phyloP scores from a whole-genome alignment of 306 rosid species.

The Sindora glabra region DNA sequence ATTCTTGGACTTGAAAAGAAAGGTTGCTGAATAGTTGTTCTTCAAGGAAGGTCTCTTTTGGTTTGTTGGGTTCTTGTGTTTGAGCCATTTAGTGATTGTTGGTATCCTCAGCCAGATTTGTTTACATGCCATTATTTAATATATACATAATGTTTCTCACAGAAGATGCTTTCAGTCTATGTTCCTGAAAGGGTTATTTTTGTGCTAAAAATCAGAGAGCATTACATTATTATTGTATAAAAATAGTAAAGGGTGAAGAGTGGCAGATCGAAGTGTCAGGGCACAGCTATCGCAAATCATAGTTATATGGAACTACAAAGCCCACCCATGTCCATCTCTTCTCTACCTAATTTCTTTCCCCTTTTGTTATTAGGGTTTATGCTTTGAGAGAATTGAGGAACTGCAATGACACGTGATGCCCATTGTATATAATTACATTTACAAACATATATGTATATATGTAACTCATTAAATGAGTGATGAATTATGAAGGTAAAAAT shows the following conservation, averaged over 20 bases:
- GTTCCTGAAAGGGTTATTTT: no score
- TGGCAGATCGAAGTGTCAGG: conserved; percentile 27
- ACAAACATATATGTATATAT: no score
- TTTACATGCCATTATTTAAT: conserved; percentile 10
- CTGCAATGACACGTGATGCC: conserved; percentile 49
- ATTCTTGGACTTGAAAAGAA: conserved; percentile 23
- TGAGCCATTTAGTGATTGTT: conserved; percentile 26
- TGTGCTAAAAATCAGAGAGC: neutral
- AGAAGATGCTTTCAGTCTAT: conserved; percentile 10
- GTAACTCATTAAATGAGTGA: no score
- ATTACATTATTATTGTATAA: no score
- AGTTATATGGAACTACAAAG: conserved; percentile 11
- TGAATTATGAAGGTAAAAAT: no score
- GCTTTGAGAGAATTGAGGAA: conserved; percentile 19
- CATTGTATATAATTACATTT: no score
- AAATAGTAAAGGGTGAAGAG: neutral
- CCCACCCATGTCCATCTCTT: neutral
- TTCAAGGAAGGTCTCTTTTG: conserved; percentile 23
- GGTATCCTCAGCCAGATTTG: conserved; percentile 16
- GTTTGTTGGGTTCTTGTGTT: conserved; percentile 24
- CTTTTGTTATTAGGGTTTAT: neutral
- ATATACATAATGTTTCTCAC: neutral
- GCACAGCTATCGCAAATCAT: conserved; percentile 14
- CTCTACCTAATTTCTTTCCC: neutral
- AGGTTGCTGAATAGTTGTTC: conserved; percentile 3